Conservation (phyloP, 163 green algal species). For the Volvox carteri region DNA sequence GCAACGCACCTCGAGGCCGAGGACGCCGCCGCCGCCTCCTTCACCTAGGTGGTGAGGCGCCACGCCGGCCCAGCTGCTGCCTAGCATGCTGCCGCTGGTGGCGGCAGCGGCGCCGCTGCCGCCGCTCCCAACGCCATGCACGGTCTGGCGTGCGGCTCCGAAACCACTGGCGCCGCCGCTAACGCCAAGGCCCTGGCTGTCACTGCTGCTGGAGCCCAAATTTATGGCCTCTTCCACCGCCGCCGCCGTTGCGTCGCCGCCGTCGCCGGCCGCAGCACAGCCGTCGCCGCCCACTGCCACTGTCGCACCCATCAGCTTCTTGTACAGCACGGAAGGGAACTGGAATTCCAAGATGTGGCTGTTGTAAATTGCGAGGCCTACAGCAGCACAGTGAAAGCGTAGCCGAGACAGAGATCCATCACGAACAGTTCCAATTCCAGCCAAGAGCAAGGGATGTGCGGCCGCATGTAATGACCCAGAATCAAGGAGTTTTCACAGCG, state of each 20-base stretch:
- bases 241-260: neutral
- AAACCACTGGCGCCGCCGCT: neutral
- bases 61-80: neutral
- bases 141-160: neutral
- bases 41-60: neutral
- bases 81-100: neutral
- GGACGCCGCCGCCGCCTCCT: neutral
- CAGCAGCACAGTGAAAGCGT: neutral
- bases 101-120: no score
- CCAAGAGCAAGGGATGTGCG: no score
- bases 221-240: neutral
- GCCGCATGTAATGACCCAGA: no score
- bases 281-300: neutral
- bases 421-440: neutral
- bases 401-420: neutral
- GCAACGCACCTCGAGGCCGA: constrained; percentile 16
- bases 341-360: constrained; percentile 89
- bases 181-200: neutral
- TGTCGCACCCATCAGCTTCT: constrained; percentile 82
- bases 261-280: neutral
- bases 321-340: constrained; percentile 85
- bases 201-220: neutral
- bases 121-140: neutral
- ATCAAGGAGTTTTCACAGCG: no score
- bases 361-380: constrained; percentile 95